Percentiles rank a stretch among this genome's conserved stretches.
These are phyloP conservation scores for Stephania cephalantha DNA, from an alignment of 164 flowering plant genomes.

Conservation along the genomic window DNA sequence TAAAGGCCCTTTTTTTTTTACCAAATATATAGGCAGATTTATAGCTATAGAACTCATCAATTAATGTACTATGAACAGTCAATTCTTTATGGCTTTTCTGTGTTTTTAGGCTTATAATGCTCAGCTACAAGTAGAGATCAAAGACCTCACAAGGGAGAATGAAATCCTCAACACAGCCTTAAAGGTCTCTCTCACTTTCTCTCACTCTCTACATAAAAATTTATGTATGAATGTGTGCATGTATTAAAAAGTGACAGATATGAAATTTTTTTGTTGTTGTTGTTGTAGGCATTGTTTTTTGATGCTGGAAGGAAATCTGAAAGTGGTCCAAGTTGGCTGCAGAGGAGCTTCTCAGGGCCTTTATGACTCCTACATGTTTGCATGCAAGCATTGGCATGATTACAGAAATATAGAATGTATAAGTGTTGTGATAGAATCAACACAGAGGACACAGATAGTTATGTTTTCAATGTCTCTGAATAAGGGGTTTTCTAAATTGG, in stretches of 20 bases:
- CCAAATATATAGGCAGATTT: too few relatives aligned
- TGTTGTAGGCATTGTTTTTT: neutral
- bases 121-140: constrained; percentile 3
- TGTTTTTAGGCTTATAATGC: neutral
- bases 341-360: constrained; percentile 1
- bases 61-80: too few relatives aligned
- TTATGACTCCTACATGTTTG: neutral
- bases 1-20: too few relatives aligned
- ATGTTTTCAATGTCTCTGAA: neutral
- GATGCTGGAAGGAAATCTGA: neutral
- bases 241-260: too few relatives aligned
- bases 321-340: neutral
- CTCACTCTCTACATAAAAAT: neutral
- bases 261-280: neutral
- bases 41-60: too few relatives aligned
- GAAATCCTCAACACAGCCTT: constrained; percentile 3
- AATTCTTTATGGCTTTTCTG: neutral
- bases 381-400: neutral
- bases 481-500: neutral
- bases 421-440: neutral
- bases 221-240: too few relatives aligned
- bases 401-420: neutral
- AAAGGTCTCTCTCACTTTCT: neutral
- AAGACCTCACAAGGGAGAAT: constrained; percentile 1
- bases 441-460: neutral